Conservation (phyloP, 257 asterid species). For the Asclepias syriaca region DNA sequence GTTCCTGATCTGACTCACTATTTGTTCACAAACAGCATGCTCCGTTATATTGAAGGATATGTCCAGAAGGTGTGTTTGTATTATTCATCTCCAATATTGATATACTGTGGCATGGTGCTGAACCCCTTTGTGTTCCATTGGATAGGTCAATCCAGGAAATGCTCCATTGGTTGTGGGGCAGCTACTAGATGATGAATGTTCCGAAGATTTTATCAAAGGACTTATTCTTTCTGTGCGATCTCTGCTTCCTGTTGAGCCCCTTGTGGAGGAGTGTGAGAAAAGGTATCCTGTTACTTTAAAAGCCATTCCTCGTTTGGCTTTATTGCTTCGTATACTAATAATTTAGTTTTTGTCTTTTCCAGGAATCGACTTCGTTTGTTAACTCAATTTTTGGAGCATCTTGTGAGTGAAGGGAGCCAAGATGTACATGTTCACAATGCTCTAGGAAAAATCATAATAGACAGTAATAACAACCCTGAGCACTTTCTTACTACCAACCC, state of each 20-base stretch:
- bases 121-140: constrained; percentile 25
- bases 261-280: constrained; percentile 98
- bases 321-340: constrained; percentile 15
- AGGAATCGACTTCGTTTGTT: constrained; percentile 98
- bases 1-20: constrained; percentile 98
- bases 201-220: constrained; percentile 98
- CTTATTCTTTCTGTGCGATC: constrained; percentile 96
- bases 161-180: constrained; percentile 99
- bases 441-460: constrained; percentile 95
- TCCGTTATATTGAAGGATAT: constrained; percentile 97
- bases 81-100: not conserved
- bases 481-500: constrained; percentile 99
- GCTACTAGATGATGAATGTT: constrained; percentile 96
- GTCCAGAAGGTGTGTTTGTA: constrained; percentile 77
- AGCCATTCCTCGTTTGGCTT: not conserved
- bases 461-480: constrained; percentile 96
- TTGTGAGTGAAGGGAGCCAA: constrained; percentile 99
- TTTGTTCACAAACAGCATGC: constrained; percentile 89
- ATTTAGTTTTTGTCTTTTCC: constrained; percentile 21
- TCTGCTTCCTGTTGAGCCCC: constrained; percentile 95
- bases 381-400: constrained; percentile 98
- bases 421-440: constrained; percentile 99
- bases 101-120: constrained; percentile 12
- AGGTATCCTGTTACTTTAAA: constrained; percentile 48
- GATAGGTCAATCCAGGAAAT: constrained; percentile 97